Evolutionary conservation across 495 filamentous ascomycete genomes (phyloP), one percentile per base, ranked within the genome.

Genomic region (Penicillium goetzii): DNA sequence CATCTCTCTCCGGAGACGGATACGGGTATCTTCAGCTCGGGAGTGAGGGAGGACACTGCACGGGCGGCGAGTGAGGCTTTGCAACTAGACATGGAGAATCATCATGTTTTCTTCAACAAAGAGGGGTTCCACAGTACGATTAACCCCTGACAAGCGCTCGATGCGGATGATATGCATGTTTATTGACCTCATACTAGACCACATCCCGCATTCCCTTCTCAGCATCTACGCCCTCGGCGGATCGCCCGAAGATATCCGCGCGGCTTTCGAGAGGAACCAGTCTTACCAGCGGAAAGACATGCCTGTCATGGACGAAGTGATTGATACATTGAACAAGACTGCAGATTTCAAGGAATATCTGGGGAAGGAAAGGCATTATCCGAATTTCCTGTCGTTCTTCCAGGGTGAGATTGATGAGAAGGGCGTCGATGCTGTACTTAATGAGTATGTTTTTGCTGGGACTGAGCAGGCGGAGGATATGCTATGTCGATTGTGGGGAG

Each of bases 41-140:
- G 77, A 1, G 80, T 88, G 36, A 85, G 76, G 21, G 74, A 82
- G 11, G 87, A 87, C 38, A 78, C 84, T 0, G 89, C 92, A 3
- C 76, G 80, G 47, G 84, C 75, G 40, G 82, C 81, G 2, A 88
- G 86, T 21, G 80, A 89, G 63, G 74, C 93, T 1, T 74, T 97
- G 53, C 89, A 94, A 67, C 77, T 90, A 50, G 90, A 96, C 66
- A 82, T 92, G 68, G 84, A 88, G 58, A 83, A 82, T 30, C 82
- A 93, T 70, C 90, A 96, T 70, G 86, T 92, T 30, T 96, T 88
- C 75, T 95, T 91, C 79, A 91, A 91, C 62, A 26, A 83, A 1
- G 62, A 71, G 1, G 87, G 87, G 0, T 93, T 89, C 65, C 90
- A 91, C 67, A 89, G 89, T 81, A 83, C 80, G 78, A 72, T 23